Evolutionary conservation across 2,329 filamentous ascomycete species (phyloP).

Genomic region (Verticillium klebahnii): DNA sequence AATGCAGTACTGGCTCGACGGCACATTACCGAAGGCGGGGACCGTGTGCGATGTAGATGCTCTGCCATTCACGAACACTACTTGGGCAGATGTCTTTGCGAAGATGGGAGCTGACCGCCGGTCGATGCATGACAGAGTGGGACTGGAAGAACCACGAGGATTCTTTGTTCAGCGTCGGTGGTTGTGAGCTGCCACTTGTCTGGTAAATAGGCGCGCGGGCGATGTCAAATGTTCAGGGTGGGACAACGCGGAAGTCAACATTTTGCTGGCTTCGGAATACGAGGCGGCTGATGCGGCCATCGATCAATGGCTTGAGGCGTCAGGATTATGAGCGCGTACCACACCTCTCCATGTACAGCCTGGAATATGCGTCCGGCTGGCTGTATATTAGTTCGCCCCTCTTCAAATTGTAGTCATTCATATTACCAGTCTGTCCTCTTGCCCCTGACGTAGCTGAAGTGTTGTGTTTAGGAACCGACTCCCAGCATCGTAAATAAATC

Average conservation of each 20-base stretch:
- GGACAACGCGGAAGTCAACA: too few species aligned
- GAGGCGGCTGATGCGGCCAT: not conserved
- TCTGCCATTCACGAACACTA: slow-evolving; percentile 6
- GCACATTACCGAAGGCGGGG: slow-evolving; percentile 24
- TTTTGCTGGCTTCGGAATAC: not conserved
- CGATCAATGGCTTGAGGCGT: too few species aligned
- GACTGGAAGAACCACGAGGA: not conserved
- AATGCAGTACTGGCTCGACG: slow-evolving; percentile 26
- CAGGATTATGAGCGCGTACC: not conserved
- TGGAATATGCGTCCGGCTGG: too few species aligned
- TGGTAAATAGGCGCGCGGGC: too few species aligned
- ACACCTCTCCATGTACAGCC: not conserved
- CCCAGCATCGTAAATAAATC: too few species aligned
- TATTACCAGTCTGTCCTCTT: too few species aligned
- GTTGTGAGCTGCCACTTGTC: not conserved
- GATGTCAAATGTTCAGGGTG: too few species aligned
- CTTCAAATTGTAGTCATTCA: too few species aligned
- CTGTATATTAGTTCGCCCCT: too few species aligned
- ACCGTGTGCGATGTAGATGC: slow-evolving; percentile 23
- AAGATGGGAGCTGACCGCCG: not conserved
- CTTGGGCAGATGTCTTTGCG: slow-evolving; percentile 3
- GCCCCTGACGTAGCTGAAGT: too few species aligned
- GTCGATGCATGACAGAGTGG: not conserved
- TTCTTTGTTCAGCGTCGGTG: not conserved
- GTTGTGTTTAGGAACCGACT: too few species aligned